A percentile compares a stretch with the other conserved stretches of the same genome.
phyloP scores from a whole-genome alignment of 257 asterid species.

The Coffea eugenioides region DNA sequence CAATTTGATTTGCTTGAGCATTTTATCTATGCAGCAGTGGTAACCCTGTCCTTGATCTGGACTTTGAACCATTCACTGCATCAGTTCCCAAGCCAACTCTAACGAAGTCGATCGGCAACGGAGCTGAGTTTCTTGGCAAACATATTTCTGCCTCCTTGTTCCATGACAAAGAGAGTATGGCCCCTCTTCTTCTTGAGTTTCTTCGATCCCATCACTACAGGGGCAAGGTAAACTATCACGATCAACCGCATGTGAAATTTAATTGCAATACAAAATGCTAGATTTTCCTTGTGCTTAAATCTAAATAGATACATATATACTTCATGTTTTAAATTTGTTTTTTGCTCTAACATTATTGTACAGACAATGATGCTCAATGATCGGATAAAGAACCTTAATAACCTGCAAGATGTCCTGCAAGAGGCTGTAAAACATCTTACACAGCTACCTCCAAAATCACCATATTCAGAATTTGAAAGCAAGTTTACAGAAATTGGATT shows the following conservation, averaged over 20 bases:
- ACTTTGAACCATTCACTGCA: conserved; percentile 84
- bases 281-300: background rate
- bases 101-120: conserved; percentile 92
- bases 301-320: too few relatives aligned
- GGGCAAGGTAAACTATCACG: conserved; percentile 55
- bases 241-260: background rate
- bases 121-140: conserved; percentile 86
- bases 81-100: conserved; percentile 89
- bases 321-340: background rate
- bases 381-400: conserved; percentile 49
- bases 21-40: conserved; percentile 41
- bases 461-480: conserved; percentile 56
- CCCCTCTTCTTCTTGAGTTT: conserved; percentile 89
- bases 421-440: conserved; percentile 89
- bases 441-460: conserved; percentile 55
- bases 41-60: conserved; percentile 89
- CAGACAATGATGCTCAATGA: conserved; percentile 89
- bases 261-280: background rate
- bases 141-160: conserved; percentile 96
- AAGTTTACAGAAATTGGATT: conserved; percentile 82
- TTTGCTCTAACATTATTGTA: conserved; percentile 3
- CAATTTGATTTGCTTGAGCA: too few relatives aligned
- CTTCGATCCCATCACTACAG: conserved; percentile 70
- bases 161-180: conserved; percentile 88
- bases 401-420: conserved; percentile 67